A percentile compares a stretch with the other conserved stretches of the same genome.
Evolutionary conservation across 2,329 filamentous ascomycete genomes (phyloP).

Genomic region (Colletotrichum sp.): DNA sequence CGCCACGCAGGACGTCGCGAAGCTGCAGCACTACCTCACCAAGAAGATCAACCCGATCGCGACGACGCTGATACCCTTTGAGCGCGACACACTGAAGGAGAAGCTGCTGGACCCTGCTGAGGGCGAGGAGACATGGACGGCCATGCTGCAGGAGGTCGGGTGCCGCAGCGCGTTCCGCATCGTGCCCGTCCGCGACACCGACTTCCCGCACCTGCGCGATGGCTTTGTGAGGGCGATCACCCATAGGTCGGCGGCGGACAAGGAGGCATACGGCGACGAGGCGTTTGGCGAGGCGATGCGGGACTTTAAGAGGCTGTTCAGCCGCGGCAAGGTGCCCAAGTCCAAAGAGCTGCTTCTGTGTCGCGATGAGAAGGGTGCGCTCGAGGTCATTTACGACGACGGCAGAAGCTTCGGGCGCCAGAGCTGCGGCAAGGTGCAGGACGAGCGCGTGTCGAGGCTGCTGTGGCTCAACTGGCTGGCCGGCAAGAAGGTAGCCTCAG

Average conservation of each 20-base stretch:
- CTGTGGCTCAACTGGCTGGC: constrained; percentile 92
- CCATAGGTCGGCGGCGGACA: constrained; percentile 66
- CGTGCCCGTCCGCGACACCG: constrained; percentile 89
- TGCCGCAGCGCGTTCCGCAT: constrained; percentile 83
- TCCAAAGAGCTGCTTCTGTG: constrained; percentile 76
- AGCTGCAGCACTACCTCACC: constrained; percentile 79
- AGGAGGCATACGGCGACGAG: constrained; percentile 67
- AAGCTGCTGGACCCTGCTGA: constrained; percentile 71
- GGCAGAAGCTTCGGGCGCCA: constrained; percentile 50
- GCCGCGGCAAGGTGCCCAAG: constrained; percentile 80
- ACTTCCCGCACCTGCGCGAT: constrained; percentile 91
- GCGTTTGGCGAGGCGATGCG: constrained; percentile 76
- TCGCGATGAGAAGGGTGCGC: constrained; percentile 66
- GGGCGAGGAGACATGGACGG: constrained; percentile 76
- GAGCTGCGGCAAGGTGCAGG: constrained; percentile 71
- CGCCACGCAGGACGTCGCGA: constrained; percentile 78
- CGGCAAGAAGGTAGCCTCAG: constrained; percentile 85
- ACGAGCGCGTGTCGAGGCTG: constrained; percentile 80
- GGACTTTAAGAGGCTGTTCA: constrained; percentile 82
- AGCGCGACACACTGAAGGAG: constrained; percentile 75
- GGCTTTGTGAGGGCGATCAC: constrained; percentile 88
- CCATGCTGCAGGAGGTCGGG: constrained; percentile 67
- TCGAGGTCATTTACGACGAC: constrained; percentile 72
- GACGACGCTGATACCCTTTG: constrained; percentile 80
- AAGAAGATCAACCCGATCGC: constrained; percentile 77